A percentile compares a stretch with the other conserved stretches of the same genome.
Conservation (phyloP, 805 yeast genomes). For the Ogataea ramenticola region DNA sequence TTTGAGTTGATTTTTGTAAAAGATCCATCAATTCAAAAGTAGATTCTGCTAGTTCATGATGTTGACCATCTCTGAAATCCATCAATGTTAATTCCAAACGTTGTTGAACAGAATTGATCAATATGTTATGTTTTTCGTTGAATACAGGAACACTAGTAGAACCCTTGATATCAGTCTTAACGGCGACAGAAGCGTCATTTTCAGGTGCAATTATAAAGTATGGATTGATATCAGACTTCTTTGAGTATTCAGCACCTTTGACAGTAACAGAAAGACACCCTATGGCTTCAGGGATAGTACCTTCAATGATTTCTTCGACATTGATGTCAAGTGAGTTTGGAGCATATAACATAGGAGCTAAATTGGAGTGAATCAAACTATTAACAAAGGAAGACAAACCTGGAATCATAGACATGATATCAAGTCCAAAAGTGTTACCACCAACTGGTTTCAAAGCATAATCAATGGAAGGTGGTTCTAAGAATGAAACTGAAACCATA, state of each 20-base stretch:
- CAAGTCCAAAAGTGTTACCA: constrained; percentile 82
- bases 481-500: constrained; percentile 59
- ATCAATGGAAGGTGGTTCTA: constrained; percentile 75
- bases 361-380: constrained; percentile 57
- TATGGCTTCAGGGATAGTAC: constrained; percentile 55
- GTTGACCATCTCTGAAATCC: constrained; percentile 52
- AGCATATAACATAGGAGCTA: constrained; percentile 74
- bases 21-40: constrained; percentile 53
- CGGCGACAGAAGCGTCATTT: constrained; percentile 20
- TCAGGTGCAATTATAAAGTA: constrained; percentile 41
- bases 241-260: constrained; percentile 43
- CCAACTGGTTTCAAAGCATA: constrained; percentile 81
- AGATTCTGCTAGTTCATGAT: constrained; percentile 41
- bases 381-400: constrained; percentile 71
- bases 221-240: constrained; percentile 44
- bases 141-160: constrained; percentile 51
- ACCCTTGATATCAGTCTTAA: constrained; percentile 51
- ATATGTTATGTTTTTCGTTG: constrained; percentile 56
- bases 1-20: constrained; percentile 43
- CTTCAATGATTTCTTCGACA: constrained; percentile 63
- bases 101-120: constrained; percentile 51
- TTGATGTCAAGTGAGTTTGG: constrained; percentile 75
- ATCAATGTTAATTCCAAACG: constrained; percentile 47
- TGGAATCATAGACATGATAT: constrained; percentile 78
- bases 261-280: constrained; percentile 65